A percentile compares a stretch with the other conserved stretches of the same genome.
Evolutionary conservation across 2,329 filamentous ascomycete genomes (phyloP).

Genomic region (Cladophialophora bantiana): DNA sequence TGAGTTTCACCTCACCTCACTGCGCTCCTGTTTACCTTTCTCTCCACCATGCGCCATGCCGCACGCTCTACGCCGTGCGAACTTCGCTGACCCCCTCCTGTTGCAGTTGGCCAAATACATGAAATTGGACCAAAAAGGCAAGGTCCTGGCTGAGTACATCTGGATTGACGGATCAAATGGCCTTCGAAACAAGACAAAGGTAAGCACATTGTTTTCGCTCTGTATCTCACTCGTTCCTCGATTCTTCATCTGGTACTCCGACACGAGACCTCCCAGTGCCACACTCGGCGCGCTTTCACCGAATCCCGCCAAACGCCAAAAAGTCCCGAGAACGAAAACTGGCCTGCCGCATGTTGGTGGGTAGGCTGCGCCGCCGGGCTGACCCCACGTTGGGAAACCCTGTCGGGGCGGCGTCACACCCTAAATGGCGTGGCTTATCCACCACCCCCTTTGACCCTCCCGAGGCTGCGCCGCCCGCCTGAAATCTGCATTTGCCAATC

Average conservation of each 20-base stretch:
- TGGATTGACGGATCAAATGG: conserved; percentile 88
- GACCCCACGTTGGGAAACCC: conserved; percentile 27
- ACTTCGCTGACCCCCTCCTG: conserved; percentile 32
- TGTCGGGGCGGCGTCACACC: conserved; percentile 21
- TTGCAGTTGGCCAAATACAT: conserved; percentile 88
- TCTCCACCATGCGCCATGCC: not conserved
- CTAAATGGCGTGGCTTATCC: conserved; percentile 27
- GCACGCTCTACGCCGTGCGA: conserved; percentile 2
- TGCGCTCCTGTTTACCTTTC: conserved; percentile 38
- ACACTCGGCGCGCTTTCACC: not conserved
- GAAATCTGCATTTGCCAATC: conserved; percentile 25
- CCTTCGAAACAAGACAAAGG: conserved; percentile 93
- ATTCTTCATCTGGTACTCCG: conserved; percentile 12
- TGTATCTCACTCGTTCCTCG: conserved; percentile 2
- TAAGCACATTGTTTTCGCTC: conserved; percentile 59
- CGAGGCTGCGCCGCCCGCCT: conserved; percentile 25
- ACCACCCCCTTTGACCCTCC: conserved; percentile 1
- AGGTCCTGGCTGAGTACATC: conserved; percentile 93
- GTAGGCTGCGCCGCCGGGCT: conserved; percentile 3
- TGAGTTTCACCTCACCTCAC: conserved; percentile 42
- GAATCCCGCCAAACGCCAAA: conserved; percentile 3
- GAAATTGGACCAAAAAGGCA: conserved; percentile 85
- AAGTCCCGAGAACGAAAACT: not conserved
- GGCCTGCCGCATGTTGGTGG: not conserved
- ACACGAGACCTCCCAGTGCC: conserved; percentile 19